phyloP scores from a whole-genome alignment of 441 rosid species.

The Monsonia emarginata region DNA sequence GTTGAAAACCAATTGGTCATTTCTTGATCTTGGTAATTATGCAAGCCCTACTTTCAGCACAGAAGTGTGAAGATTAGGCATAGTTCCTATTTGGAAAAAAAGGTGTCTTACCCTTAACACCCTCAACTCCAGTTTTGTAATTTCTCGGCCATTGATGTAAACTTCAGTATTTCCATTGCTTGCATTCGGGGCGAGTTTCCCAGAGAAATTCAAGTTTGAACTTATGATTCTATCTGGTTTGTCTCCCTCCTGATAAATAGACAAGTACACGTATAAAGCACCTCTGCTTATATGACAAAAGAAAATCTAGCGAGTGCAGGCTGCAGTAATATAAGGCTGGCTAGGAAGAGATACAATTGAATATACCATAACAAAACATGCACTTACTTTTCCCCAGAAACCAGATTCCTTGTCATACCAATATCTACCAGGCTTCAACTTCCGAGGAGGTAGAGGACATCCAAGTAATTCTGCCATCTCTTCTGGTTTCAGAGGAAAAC shows the following conservation, averaged over 20 bases:
- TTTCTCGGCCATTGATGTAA: slow-evolving; percentile 85
- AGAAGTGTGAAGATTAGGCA: not conserved
- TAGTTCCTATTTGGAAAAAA: not conserved
- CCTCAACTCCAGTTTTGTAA: slow-evolving; percentile 77
- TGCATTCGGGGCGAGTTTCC: slow-evolving; percentile 64
- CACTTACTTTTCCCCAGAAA: slow-evolving; percentile 81
- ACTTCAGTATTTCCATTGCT: slow-evolving; percentile 89
- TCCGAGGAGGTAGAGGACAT: slow-evolving; percentile 66
- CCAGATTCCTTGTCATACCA: slow-evolving; percentile 99
- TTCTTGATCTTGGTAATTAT: not conserved
- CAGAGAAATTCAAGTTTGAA: slow-evolving; percentile 79
- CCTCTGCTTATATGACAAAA: not conserved
- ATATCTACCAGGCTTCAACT: slow-evolving; percentile 86
- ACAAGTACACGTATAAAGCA: slow-evolving; percentile 3
- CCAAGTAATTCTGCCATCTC: slow-evolving; percentile 85
- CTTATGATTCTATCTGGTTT: slow-evolving; percentile 73
- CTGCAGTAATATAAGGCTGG: slow-evolving; percentile 5
- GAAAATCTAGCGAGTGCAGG: not conserved
- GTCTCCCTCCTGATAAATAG: slow-evolving; percentile 74
- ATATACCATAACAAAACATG: slow-evolving; percentile 7
- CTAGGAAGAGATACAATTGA: slow-evolving; percentile 13
- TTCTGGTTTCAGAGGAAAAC: slow-evolving; percentile 68
- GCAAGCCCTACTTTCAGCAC: not conserved
- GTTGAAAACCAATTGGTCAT: not conserved
- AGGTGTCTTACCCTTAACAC: slow-evolving; percentile 52